Percentiles rank a stretch among this genome's conserved stretches.
Conservation (phyloP, 257 asterid genomes). For the Knoxia roxburghii region DNA sequence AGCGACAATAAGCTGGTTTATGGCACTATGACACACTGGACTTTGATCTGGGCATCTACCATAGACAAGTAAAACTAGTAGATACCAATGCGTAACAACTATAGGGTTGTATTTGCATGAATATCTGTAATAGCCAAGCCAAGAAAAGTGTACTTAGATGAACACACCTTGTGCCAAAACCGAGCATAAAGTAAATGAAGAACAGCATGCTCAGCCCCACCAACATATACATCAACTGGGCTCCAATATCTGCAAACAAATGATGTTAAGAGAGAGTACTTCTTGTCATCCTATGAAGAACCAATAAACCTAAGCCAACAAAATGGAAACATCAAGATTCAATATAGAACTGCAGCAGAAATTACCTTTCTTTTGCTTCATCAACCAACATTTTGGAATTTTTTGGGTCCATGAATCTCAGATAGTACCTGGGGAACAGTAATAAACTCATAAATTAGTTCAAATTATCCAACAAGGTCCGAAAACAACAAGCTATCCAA, state of each 20-base stretch:
- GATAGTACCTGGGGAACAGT: constrained; percentile 66
- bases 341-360: constrained; percentile 11
- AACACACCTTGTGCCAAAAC: constrained; percentile 97
- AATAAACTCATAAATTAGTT: constrained; percentile 4
- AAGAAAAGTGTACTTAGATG: constrained; percentile 9
- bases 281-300: neutral
- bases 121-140: neutral
- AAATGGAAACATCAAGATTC: neutral
- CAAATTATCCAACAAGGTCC: neutral
- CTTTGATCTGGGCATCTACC: neutral
- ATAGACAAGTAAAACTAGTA: neutral
- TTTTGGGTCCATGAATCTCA: constrained; percentile 94
- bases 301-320: constrained; percentile 4
- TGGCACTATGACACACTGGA: neutral
- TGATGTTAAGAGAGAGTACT: neutral
- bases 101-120: neutral
- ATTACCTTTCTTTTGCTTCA: constrained; percentile 80
- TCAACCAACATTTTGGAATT: constrained; percentile 75
- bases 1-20: neutral
- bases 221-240: constrained; percentile 97
- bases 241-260: constrained; percentile 74
- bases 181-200: constrained; percentile 98
- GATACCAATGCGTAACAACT: neutral
- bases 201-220: constrained; percentile 99
- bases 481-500: neutral